Evolutionary conservation across 2,329 filamentous ascomycete species (phyloP), one percentile per base, ranked within the genome.

Genomic region (Cytospora mali): DNA sequence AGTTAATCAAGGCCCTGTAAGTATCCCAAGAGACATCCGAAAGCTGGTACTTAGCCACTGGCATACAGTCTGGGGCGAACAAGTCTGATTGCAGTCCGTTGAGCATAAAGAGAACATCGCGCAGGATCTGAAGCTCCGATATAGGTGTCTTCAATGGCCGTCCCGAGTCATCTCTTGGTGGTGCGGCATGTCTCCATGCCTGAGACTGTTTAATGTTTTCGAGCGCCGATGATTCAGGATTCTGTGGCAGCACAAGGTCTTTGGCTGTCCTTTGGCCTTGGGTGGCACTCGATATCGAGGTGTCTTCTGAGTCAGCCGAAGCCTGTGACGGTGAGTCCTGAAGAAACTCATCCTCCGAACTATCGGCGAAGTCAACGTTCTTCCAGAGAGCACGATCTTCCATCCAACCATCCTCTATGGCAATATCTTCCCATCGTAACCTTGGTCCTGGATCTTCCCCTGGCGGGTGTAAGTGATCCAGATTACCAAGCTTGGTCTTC

Each of bases 71-170:
- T 4, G 68, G 25, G 61, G 76, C 77, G 69, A 93, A 97, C 1
- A 97, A 71, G 1, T 87, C 88, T 2, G 90, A 94, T 6, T 88
- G 84, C 4, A 95, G 77, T 0, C 93, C 93, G 59, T 87, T 85
- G 0, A 98, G 82, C 91, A 97, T 96, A 69, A 92, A 94, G 0
- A 97, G 79, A 0, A 87, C 84, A 71, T 98, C 93, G 54, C 92
- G 86, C 28, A 93, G 77, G 13, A 88, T 79, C 66, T 93, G 87
- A 1, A 90, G 78, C 72, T 97, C 93, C 0, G 89, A 85, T 6
- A 94, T 78, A 1, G 75, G 69, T 0, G 78, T 73, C 62, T 81
- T 81, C 33, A 74, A 75, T 0, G 74, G 65, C 35, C 69, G 71
- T 0, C 72, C 74, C 11, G 69, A 64, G 4, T 71, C 55, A 23